phyloP scores from a whole-genome alignment of 148 eudicot genomes.

The Drosera capensis region DNA sequence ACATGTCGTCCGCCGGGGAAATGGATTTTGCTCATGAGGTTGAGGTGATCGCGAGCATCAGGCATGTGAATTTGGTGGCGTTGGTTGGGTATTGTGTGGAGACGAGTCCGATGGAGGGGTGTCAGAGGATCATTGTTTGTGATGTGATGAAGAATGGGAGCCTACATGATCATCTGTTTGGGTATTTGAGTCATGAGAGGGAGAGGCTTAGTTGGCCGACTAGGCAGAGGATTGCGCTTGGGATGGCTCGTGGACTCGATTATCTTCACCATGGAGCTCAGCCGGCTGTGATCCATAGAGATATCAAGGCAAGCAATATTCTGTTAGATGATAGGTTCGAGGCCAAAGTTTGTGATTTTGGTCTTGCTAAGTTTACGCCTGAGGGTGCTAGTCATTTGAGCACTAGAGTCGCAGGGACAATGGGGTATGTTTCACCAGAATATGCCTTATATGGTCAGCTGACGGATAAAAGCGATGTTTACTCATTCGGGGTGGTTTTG shows the following conservation, averaged over 20 bases:
- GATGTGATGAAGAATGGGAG: conserved; percentile 87
- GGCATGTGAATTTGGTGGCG: conserved; percentile 82
- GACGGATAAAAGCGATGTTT: conserved; percentile 81
- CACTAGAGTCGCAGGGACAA: conserved; percentile 80
- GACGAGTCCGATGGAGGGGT: conserved; percentile 58
- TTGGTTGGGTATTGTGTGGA: conserved; percentile 83
- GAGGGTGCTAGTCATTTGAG: conserved; percentile 83
- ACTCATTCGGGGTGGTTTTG: conserved; percentile 72
- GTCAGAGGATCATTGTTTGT: conserved; percentile 75
- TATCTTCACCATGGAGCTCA: conserved; percentile 79
- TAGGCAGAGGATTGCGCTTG: conserved; percentile 58
- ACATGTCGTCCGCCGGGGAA: conserved; percentile 74
- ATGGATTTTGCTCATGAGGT: conserved; percentile 71
- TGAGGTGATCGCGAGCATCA: conserved; percentile 78
- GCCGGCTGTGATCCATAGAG: conserved; percentile 66
- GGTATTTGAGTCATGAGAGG: conserved; percentile 4
- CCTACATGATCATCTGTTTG: conserved; percentile 61
- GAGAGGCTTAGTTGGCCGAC: conserved; percentile 54
- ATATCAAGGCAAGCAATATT: conserved; percentile 68
- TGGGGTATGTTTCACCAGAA: conserved; percentile 93
- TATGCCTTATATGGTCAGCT: conserved; percentile 81
- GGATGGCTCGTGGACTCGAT: conserved; percentile 71
- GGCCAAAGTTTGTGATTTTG: conserved; percentile 74
- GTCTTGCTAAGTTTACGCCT: conserved; percentile 70
- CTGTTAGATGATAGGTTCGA: conserved; percentile 67